Conservation (phyloP, 1,284 basidiomycete species). For the Malassezia arunalokei region DNA sequence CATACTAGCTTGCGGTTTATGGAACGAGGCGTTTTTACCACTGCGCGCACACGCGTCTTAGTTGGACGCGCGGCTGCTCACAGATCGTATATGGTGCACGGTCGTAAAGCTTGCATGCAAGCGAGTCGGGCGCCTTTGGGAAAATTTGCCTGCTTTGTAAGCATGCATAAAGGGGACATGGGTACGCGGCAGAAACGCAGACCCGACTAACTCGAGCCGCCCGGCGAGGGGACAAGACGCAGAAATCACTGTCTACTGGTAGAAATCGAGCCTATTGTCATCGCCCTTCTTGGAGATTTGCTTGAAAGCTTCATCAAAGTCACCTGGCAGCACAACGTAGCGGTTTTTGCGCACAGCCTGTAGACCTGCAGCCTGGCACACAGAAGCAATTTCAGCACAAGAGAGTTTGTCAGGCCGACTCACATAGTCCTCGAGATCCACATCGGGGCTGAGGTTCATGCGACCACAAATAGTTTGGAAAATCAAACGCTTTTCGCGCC, state of each 20-base stretch:
- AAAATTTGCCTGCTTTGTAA: conserved; percentile 1
- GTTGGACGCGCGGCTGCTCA: conserved; percentile 1
- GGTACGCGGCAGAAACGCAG: too few species aligned
- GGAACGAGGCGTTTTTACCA: background rate
- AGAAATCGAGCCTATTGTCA: conserved; percentile 43
- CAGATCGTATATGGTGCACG: conserved; percentile 6
- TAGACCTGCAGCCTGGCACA: conserved; percentile 91
- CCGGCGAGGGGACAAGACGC: background rate
- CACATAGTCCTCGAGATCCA: conserved; percentile 96
- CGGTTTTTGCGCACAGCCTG: conserved; percentile 97
- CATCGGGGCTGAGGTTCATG: conserved; percentile 96
- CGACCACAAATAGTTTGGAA: conserved; percentile 96
- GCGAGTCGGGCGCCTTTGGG: background rate
- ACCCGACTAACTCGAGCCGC: too few species aligned
- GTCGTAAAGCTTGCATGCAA: background rate
- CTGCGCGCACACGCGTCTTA: background rate
- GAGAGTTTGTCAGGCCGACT: conserved; percentile 90
- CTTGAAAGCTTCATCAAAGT: conserved; percentile 62
- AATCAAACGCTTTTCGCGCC: conserved; percentile 89
- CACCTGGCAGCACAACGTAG: conserved; percentile 85
- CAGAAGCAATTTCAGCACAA: conserved; percentile 86
- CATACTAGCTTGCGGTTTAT: conserved; percentile 18
- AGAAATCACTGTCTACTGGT: conserved; percentile 22
- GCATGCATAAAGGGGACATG: background rate
- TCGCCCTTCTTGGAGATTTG: conserved; percentile 44